Conservation (phyloP, 768 basidiomycete species). For the Hygrophorus russula region DNA sequence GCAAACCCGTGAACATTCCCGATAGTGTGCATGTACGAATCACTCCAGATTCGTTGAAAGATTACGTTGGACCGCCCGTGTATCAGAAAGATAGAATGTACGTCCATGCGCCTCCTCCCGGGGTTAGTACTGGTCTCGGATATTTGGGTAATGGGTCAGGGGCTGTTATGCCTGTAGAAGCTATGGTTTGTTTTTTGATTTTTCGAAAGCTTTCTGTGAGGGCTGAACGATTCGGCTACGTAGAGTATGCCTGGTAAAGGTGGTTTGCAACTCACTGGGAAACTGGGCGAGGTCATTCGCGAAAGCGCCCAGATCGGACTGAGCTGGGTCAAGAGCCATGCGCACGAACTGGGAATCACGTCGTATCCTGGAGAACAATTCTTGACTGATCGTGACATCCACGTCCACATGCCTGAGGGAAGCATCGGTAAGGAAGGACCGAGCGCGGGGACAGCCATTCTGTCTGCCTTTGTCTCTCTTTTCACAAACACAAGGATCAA, state of each 20-base stretch:
- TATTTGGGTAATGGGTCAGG: constrained; percentile 96
- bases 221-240: not conserved
- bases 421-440: constrained; percentile 93
- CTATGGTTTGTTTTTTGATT: constrained; percentile 46
- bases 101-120: constrained; percentile 65
- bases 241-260: constrained; percentile 98
- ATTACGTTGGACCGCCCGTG: constrained; percentile 92
- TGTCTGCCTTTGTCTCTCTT: constrained; percentile 84
- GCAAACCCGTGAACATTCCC: constrained; percentile 76
- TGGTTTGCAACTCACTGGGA: constrained; percentile 84
- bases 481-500: constrained; percentile 78
- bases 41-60: constrained; percentile 80
- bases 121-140: constrained; percentile 90
- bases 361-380: constrained; percentile 59
- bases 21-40: constrained; percentile 69
- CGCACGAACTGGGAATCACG: constrained; percentile 83
- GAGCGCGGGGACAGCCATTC: constrained; percentile 88
- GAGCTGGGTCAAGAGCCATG: constrained; percentile 88
- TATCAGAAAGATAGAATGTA: constrained; percentile 96
- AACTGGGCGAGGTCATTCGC: constrained; percentile 95
- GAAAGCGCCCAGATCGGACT: constrained; percentile 94
- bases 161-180: constrained; percentile 95
- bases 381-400: constrained; percentile 78
- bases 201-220: not conserved
- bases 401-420: constrained; percentile 96